Base-by-base conservation (phyloP, 2,329 filamentous ascomycete genomes). In the Alternaria brassicae region DNA sequence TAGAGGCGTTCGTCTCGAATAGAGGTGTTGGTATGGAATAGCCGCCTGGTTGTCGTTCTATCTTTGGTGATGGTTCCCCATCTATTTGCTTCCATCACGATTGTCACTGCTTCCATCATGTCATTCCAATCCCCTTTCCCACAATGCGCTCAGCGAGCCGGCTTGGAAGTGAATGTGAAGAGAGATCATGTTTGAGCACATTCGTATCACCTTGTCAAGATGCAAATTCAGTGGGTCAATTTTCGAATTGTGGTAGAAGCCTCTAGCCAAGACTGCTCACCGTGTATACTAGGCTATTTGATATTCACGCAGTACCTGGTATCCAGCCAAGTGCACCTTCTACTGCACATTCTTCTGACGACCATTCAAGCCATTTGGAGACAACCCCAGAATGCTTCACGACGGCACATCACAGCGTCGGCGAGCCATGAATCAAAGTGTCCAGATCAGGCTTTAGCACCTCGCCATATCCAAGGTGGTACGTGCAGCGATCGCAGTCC, bases 401-500 rank as follows among this genome's bases (percentile, higher is more conserved):
- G 4, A 39, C n/a, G 36, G 36, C 21, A 27, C 19, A 9, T 37
- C 3, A 55, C 3, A 23, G 37, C 36, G 27, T 17, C 13, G 49
- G 49, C 10, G 49, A 52, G 8, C 47, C 28, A 19, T 27, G 50
- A 5, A 54, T n/a, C 15, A 59, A n/a, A 15, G 58, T 60, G 25
- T 19, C 27, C 12, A 56, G 5, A 36, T 56, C 53, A 6, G 53
- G 53, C 48, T 40, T 9, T 21, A 56, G 8, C 30, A 41, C 40
- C 8, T 19, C 53, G 9, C 52, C 57, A 13, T 41, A 40, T n/a
- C 40, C 45, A 7, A 40, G 17, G 12, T 17, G 51, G 27, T 39
- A 61, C 15, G 52, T 42, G 32, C 58, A 61, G 9, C 58, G 58
- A 41, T 61, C 58, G 17, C 58, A 61, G n/a, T 36, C 54, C 21